These are phyloP conservation scores for Escallonia rubra DNA, from an alignment of 129 eudicot species.

Conservation along the genomic window DNA sequence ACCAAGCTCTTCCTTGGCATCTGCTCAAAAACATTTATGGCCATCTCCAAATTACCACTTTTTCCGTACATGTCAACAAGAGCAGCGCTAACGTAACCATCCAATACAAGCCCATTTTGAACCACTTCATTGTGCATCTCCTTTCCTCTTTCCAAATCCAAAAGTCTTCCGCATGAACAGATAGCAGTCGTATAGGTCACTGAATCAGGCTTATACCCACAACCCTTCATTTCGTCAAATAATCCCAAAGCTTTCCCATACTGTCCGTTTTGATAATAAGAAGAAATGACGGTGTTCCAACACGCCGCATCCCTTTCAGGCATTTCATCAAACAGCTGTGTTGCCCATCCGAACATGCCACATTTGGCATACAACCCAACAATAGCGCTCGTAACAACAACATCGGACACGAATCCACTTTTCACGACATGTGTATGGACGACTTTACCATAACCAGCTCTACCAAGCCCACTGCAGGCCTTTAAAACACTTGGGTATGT, in stretches of 20 bases:
- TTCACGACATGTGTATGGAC: neutral
- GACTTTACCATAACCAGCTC: neutral
- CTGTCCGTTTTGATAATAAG: neutral
- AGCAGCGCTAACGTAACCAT: neutral
- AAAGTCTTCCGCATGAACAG: neutral
- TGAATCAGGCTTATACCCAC: neutral
- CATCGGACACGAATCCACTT: neutral
- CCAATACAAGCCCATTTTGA: neutral
- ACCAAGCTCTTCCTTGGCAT: neutral
- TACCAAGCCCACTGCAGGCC: neutral
- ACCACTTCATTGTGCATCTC: neutral
- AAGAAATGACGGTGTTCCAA: neutral
- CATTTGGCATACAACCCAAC: neutral
- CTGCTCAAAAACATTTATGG: neutral
- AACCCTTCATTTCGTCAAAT: neutral
- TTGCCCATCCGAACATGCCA: neutral
- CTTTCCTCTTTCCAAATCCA: neutral
- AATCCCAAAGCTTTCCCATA: neutral
- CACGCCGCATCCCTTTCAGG: slow-evolving; percentile 1
- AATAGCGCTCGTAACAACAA: neutral
- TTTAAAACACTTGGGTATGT: slow-evolving; percentile 1
- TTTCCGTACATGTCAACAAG: neutral
- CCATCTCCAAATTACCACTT: neutral
- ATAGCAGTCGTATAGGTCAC: neutral
- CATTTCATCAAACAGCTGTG: slow-evolving; percentile 1